phyloP scores from a whole-genome alignment of 2,329 filamentous ascomycete species.

The Neurospora sp. region DNA sequence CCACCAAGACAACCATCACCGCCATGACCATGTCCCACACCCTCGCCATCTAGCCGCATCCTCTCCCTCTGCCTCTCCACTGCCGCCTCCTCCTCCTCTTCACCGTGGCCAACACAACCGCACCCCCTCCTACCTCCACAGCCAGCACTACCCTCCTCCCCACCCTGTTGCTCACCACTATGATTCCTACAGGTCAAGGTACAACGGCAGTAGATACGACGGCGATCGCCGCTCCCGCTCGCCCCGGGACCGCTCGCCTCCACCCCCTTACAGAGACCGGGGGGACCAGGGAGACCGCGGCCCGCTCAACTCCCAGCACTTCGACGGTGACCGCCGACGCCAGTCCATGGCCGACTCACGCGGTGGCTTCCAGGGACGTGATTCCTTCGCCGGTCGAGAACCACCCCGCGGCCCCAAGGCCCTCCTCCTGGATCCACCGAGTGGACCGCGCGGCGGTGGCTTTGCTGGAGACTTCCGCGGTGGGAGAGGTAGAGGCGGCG shows the following conservation, averaged over 20 bases:
- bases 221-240: slow-evolving; percentile 54
- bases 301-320: slow-evolving; percentile 33
- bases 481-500: slow-evolving; percentile 38
- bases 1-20: neutral
- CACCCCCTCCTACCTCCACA: neutral
- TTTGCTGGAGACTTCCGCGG: slow-evolving; percentile 56
- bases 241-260: slow-evolving; percentile 57
- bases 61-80: neutral
- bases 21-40: neutral
- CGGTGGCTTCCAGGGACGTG: slow-evolving; percentile 39
- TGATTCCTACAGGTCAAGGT: slow-evolving; percentile 38
- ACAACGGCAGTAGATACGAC: slow-evolving; percentile 51
- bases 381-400: slow-evolving; percentile 50
- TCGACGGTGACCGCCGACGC: slow-evolving; percentile 58
- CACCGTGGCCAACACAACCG: slow-evolving; percentile 1
- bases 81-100: neutral
- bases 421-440: slow-evolving; percentile 54
- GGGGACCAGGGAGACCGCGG: slow-evolving; percentile 16
- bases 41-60: neutral
- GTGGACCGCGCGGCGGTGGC: slow-evolving; percentile 56
- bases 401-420: slow-evolving; percentile 77
- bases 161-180: slow-evolving; percentile 17
- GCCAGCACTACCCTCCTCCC: neutral
- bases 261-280: slow-evolving; percentile 42
- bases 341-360: slow-evolving; percentile 47